Evolutionary conservation across 2,329 filamentous ascomycete species (phyloP), one percentile per base, ranked within the genome.

Genomic region (Pyrenophora seminiperda): DNA sequence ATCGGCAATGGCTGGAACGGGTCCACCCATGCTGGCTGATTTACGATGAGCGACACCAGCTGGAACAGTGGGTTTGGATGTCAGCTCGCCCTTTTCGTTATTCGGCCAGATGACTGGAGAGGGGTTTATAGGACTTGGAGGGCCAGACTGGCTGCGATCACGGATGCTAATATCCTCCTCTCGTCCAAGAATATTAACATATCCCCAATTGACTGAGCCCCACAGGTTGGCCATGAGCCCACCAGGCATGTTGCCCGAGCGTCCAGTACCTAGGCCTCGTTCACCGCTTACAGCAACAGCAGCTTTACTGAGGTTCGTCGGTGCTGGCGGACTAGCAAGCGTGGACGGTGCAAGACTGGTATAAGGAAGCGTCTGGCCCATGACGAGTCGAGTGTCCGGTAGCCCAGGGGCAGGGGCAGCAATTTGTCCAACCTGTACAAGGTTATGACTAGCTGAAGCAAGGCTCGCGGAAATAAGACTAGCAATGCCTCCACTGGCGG

Each of bases 141-240:
- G 67, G 30, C 64, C 65, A 27, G 71, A 72, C 7, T 62, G 51
- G 34, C 62, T 68, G 17, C 65, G 61, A 19, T 73, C 67, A 7
- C 61, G 62, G 13, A 43, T 53, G 3, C 45, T 39, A 6, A 73
- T 73, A 20, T 77, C 62, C n/a, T 82, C 80, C 37, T 83, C 81
- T 15, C 77, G 75, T 59, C 82, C 82, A 29, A 88, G 70, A 27
- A 81, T 79, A 58, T 88, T 87, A 50, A 88, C 75, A 56, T 83
- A 83, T 11, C 84, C 84, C 90, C 91, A 96, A 38, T 91, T 87
- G 48, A 85, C 88, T 65, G 87, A 95, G 41, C 93, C 93, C 93
- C 93, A 97, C 47, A 95, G 83, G 69, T 97, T 97, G 24, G 92
- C 92, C 78, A 96, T 84, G 54, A 97, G 85, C 11, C 90, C 91